Conservation (phyloP, 805 yeast genomes). For the Torulaspora franciscae region DNA sequence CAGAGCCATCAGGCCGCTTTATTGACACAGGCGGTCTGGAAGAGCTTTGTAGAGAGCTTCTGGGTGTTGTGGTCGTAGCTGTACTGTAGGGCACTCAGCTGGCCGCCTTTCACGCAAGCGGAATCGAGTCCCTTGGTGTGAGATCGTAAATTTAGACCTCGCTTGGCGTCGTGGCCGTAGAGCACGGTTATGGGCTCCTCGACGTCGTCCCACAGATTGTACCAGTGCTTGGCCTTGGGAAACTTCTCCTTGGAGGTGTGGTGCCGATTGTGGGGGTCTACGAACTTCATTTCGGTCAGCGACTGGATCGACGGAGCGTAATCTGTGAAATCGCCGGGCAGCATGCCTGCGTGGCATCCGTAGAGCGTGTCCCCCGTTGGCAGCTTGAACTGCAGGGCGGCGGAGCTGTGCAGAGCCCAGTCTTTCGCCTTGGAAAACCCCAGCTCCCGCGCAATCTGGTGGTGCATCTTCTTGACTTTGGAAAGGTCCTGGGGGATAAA, state of each 20-base stretch:
- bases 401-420: conserved; percentile 23
- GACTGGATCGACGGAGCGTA: conserved; percentile 56
- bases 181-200: conserved; percentile 42
- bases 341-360: conserved; percentile 80
- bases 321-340: conserved; percentile 51
- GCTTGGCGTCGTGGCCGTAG: conserved; percentile 86
- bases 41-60: conserved; percentile 1
- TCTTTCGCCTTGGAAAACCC: conserved; percentile 18
- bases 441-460: conserved; percentile 19
- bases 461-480: conserved; percentile 20
- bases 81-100: conserved; percentile 43
- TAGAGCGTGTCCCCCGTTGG: conserved; percentile 36
- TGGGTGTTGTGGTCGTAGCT: conserved; percentile 5
- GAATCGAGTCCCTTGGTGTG: conserved; percentile 78
- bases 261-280: conserved; percentile 60
- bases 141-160: conserved; percentile 61
- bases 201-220: conserved; percentile 46
- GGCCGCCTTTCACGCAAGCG: conserved; percentile 73
- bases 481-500: conserved; percentile 18
- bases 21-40: conserved; percentile 7
- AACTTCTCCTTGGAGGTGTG: conserved; percentile 29
- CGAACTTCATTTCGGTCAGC: conserved; percentile 63
- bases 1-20: background rate
- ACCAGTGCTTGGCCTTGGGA: conserved; percentile 46
- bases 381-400: conserved; percentile 19